Conservation (phyloP, 306 rosid genomes). For the Pachyrhizus erosus region DNA sequence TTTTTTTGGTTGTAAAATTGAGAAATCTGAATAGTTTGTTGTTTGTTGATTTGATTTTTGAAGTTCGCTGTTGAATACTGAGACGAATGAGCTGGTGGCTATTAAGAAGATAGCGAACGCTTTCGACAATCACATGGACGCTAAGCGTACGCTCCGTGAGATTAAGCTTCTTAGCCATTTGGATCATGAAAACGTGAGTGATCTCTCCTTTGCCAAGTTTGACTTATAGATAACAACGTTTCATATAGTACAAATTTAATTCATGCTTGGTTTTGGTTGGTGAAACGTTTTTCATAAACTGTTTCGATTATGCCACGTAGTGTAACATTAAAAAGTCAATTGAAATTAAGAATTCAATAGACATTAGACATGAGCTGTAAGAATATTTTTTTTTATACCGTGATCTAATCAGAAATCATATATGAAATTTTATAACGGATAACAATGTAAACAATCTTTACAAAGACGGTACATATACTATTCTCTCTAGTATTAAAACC, state of each 20-base stretch:
- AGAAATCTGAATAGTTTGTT: conserved; percentile 36
- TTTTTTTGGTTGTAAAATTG: neutral
- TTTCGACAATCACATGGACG: conserved; percentile 93
- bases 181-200: conserved; percentile 93
- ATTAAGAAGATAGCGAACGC: conserved; percentile 96
- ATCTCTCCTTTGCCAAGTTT: neutral
- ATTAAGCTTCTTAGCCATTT: conserved; percentile 96
- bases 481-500: neutral
- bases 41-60: conserved; percentile 40
- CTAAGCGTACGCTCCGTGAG: conserved; percentile 98
- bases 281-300: neutral
- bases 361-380: too few relatives aligned
- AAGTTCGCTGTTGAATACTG: conserved; percentile 89
- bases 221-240: neutral
- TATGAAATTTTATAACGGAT: too few relatives aligned
- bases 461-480: too few relatives aligned
- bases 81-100: conserved; percentile 93
- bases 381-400: too few relatives aligned
- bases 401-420: too few relatives aligned
- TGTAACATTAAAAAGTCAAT: neutral
- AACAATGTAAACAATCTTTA: too few relatives aligned
- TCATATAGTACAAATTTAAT: neutral
- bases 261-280: conserved; percentile 1
- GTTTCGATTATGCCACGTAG: neutral
- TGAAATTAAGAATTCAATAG: neutral